Conservation (phyloP, 805 yeast genomes). For the Hanseniaspora vineae region DNA sequence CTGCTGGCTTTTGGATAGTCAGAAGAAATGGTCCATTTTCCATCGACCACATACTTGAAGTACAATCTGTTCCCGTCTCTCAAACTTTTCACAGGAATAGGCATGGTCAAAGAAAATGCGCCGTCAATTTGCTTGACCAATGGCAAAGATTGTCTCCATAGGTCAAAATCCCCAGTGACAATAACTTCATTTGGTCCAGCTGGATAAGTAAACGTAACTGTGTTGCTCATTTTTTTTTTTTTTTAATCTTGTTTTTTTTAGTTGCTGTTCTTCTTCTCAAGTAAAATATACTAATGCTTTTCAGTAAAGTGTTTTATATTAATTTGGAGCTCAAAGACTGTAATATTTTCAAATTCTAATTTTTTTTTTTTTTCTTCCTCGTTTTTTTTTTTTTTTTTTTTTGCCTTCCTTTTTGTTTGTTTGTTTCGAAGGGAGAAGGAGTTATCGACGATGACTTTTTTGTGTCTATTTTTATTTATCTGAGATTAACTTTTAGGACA, state of each 20-base stretch:
- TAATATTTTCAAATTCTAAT: too few species aligned
- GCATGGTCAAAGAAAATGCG: constrained; percentile 34
- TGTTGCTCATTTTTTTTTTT: constrained; percentile 4
- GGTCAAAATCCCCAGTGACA: constrained; percentile 60
- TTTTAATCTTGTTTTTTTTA: background rate
- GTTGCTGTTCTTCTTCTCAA: too few species aligned
- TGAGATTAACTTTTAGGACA: too few species aligned
- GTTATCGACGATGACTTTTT: too few species aligned
- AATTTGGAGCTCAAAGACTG: too few species aligned
- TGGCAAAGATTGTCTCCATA: constrained; percentile 50
- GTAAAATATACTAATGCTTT: too few species aligned
- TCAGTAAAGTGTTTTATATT: too few species aligned
- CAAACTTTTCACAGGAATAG: constrained; percentile 39
- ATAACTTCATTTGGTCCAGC: constrained; percentile 44
- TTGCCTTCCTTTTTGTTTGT: too few species aligned
- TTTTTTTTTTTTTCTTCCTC: too few species aligned
- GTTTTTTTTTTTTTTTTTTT: too few species aligned
- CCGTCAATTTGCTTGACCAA: constrained; percentile 49
- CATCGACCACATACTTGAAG: constrained; percentile 57
- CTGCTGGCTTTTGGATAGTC: constrained; percentile 31
- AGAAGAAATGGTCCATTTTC: constrained; percentile 40
- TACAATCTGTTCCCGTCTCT: constrained; percentile 24
- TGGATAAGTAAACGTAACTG: constrained; percentile 27
- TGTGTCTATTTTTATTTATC: too few species aligned
- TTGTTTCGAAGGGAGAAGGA: too few species aligned